These are phyloP conservation scores for Torulaspora quercuum DNA, from an alignment of 805 yeast genomes.

Conservation along the genomic window DNA sequence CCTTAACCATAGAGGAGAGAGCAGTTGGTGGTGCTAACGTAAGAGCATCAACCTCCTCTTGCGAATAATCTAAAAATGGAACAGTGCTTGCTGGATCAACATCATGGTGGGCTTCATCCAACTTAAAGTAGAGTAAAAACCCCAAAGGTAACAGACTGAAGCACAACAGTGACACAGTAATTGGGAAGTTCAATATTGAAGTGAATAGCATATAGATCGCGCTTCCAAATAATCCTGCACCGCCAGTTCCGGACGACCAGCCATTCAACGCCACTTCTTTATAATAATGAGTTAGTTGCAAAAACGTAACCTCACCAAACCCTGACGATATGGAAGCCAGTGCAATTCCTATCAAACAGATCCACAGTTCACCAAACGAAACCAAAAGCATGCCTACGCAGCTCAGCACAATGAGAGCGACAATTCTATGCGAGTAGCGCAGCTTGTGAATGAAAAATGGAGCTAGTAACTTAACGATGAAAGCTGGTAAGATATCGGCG, in stretches of 20 bases:
- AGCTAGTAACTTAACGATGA: slow-evolving; percentile 62
- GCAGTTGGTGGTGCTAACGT: slow-evolving; percentile 6
- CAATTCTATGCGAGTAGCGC: slow-evolving; percentile 55
- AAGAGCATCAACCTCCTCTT: slow-evolving; percentile 8
- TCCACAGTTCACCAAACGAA: slow-evolving; percentile 33
- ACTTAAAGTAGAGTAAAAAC: slow-evolving; percentile 40
- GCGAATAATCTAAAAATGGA: slow-evolving; percentile 6
- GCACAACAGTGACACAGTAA: slow-evolving; percentile 51
- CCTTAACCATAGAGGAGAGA: slow-evolving; percentile 7
- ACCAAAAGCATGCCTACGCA: slow-evolving; percentile 71
- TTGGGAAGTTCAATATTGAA: slow-evolving; percentile 56
- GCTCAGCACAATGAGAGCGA: slow-evolving; percentile 54
- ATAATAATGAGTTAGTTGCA: slow-evolving; percentile 81
- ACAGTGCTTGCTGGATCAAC: slow-evolving; percentile 7
- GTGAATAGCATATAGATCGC: slow-evolving; percentile 69
- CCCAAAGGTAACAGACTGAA: slow-evolving; percentile 58
- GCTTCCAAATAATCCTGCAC: slow-evolving; percentile 87
- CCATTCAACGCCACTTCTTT: slow-evolving; percentile 64
- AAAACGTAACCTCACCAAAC: slow-evolving; percentile 82
- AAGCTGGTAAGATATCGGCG: slow-evolving; percentile 85
- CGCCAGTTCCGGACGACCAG: slow-evolving; percentile 94
- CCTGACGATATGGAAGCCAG: slow-evolving; percentile 86
- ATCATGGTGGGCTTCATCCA: slow-evolving; percentile 20
- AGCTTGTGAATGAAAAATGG: slow-evolving; percentile 75
- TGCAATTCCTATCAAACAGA: slow-evolving; percentile 62